A percentile compares a stretch with the other conserved stretches of the same genome.
phyloP scores from a whole-genome alignment of 441 rosid genomes.

The Pelargonium myrrhifolium region DNA sequence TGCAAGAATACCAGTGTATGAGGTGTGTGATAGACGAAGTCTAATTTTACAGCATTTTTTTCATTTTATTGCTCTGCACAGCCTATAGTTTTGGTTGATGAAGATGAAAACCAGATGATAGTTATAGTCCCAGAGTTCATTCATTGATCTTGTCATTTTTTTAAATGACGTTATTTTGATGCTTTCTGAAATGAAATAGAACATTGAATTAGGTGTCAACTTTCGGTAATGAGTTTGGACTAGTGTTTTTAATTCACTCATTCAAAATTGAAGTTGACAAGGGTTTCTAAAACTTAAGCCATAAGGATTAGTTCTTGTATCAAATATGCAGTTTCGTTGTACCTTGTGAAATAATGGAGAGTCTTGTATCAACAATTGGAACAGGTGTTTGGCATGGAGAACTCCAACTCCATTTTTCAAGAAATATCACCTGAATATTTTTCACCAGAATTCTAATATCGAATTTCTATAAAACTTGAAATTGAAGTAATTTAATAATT shows the following conservation, averaged over 20 bases:
- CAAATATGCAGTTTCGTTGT: too few species aligned
- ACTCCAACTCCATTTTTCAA: neutral
- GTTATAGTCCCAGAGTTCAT: too few species aligned
- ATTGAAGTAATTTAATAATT: conserved; percentile 1
- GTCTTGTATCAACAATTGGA: neutral
- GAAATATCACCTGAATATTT: neutral
- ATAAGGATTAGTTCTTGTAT: neutral
- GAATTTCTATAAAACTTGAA: neutral
- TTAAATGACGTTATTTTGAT: neutral
- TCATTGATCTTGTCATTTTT: neutral
- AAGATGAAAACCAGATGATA: neutral
- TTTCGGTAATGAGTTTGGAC: neutral
- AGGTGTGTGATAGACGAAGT: conserved; percentile 39
- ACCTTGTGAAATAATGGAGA: too few species aligned
- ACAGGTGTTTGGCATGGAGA: neutral
- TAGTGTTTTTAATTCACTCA: too few species aligned
- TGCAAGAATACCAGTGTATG: conserved; percentile 74
- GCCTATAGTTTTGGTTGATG: neutral
- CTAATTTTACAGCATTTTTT: neutral
- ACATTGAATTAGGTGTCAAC: neutral
- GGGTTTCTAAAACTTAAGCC: neutral
- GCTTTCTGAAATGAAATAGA: too few species aligned
- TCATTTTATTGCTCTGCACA: neutral
- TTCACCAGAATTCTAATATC: neutral
- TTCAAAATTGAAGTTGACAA: neutral